These are phyloP conservation scores for Aureobasidium sp. DNA, from an alignment of 2,329 filamentous ascomycete genomes.

Conservation along the genomic window DNA sequence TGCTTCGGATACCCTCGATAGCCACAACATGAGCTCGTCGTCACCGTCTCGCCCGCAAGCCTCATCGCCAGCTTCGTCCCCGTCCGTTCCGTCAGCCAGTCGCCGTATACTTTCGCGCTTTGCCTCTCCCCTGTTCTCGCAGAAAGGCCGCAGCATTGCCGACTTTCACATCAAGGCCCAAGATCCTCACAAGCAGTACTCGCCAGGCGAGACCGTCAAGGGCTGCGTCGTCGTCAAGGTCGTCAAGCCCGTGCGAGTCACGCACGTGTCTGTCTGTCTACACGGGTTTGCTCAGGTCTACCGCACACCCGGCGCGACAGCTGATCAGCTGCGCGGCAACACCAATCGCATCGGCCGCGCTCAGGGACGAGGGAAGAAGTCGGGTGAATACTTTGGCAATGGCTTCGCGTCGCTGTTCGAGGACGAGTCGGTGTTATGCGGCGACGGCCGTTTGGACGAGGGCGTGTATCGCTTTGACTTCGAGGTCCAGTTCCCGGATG, in stretches of 20 bases:
- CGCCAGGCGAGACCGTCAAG: constrained; percentile 65
- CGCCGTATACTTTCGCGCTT: constrained; percentile 46
- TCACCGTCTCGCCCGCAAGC: not conserved
- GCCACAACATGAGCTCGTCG: constrained; percentile 14
- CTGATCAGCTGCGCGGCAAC: constrained; percentile 46
- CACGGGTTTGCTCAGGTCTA: constrained; percentile 75
- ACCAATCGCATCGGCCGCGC: constrained; percentile 41
- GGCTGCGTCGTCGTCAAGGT: constrained; percentile 67
- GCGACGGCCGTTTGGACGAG: constrained; percentile 66
- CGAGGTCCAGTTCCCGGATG: constrained; percentile 61
- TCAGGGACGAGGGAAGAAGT: constrained; percentile 47
- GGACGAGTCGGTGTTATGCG: constrained; percentile 73
- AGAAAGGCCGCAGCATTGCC: constrained; percentile 57
- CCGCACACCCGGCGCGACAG: constrained; percentile 57
- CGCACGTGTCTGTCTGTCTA: constrained; percentile 69
- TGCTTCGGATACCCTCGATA: not conserved
- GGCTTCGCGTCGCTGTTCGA: constrained; percentile 76
- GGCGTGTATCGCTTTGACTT: constrained; percentile 76
- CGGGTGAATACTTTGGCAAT: constrained; percentile 60
- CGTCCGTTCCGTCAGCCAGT: constrained; percentile 20
- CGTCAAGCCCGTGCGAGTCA: constrained; percentile 67
- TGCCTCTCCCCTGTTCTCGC: constrained; percentile 45
- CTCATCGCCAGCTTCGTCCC: not conserved
- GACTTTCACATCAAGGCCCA: constrained; percentile 73
- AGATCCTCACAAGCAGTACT: constrained; percentile 71